Base-by-base conservation (phyloP, 140 eudicot species). In the Erigeron philadelphicus region DNA sequence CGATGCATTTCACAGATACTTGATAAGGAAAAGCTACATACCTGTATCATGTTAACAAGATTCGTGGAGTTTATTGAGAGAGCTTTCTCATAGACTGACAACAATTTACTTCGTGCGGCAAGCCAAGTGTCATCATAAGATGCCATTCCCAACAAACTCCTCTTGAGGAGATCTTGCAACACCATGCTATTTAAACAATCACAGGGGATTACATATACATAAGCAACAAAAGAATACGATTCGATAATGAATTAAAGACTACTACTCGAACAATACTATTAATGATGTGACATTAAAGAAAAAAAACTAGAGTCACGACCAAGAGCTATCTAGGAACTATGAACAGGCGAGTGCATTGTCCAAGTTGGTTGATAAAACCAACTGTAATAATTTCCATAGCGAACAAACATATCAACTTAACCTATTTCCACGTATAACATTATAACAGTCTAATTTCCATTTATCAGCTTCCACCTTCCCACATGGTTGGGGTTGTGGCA, bases 31-130 rank as follows among this genome's bases (percentile, higher is more conserved):
- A 38, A 45, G 68, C 8, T 72, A 46, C 69, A 66, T 79, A 93
- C 98, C 98, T 89, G 95, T 68, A 89, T 79, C 83, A 89, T 79
- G 73, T 83, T 84, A 73, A 83, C 95, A 80, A 93, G 94, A 72
- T 67, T 79, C 59, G 72, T 62, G 80, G 95, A 89, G 71, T 75
- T 77, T 68, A 96, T 84, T 64, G 96, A 83, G 68, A 89, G 84
- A 63, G 93, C 87, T 76, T 86, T 90, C 50, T 55, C 85, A 57
- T 89, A 93, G 15, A 89, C 55, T 15, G 81, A 83, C 70, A 93
- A 52, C 65, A 89, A 68, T 71, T 83, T 89, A 48, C 71, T 80
- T 68, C 94, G 88, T 52, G 81, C 78, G 61, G 85, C 74, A 70
- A 69, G 56, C 95, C 95, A 86, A 61, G 81, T 58, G 72, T 79